phyloP scores from a whole-genome alignment of 371 early-diverging fungal genomes.

The Mucor indicus region DNA sequence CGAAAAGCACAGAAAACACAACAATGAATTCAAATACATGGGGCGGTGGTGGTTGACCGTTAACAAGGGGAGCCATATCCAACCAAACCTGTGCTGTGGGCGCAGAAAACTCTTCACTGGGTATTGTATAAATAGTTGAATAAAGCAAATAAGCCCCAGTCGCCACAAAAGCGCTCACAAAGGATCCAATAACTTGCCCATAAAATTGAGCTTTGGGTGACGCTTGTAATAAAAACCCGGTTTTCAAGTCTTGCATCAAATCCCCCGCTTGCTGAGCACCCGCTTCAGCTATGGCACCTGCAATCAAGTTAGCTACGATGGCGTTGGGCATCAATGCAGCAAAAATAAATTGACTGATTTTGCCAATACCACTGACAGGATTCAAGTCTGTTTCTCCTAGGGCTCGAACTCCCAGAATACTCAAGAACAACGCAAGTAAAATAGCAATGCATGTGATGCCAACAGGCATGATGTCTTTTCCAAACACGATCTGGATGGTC shows the following conservation, averaged over 20 bases:
- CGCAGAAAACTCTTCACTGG: constrained; percentile 65
- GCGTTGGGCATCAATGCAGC: constrained; percentile 53
- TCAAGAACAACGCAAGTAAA: constrained; percentile 53
- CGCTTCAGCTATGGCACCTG: constrained; percentile 45
- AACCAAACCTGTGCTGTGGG: constrained; percentile 80
- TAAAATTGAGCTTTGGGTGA: constrained; percentile 51
- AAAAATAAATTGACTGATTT: constrained; percentile 49
- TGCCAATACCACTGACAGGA: constrained; percentile 48
- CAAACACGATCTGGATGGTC: constrained; percentile 56
- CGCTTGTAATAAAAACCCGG: constrained; percentile 45
- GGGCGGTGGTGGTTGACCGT: constrained; percentile 69
- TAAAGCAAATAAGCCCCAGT: constrained; percentile 67
- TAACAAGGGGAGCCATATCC: constrained; percentile 75
- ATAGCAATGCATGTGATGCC: constrained; percentile 56
- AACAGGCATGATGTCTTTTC: constrained; percentile 37
- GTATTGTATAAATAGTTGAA: constrained; percentile 66
- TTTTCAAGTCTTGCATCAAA: constrained; percentile 53
- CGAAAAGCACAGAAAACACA: constrained; percentile 58
- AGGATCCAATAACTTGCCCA: constrained; percentile 47
- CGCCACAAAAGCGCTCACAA: constrained; percentile 48
- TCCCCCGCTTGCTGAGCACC: constrained; percentile 53
- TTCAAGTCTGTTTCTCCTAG: constrained; percentile 56
- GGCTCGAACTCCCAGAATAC: constrained; percentile 57
- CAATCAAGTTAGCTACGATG: constrained; percentile 51
- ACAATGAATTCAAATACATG: constrained; percentile 55